Evolutionary conservation across 352 stramenopile genomes (phyloP), one percentile per base, ranked within the genome.

Genomic region (Globisporangium polare): DNA sequence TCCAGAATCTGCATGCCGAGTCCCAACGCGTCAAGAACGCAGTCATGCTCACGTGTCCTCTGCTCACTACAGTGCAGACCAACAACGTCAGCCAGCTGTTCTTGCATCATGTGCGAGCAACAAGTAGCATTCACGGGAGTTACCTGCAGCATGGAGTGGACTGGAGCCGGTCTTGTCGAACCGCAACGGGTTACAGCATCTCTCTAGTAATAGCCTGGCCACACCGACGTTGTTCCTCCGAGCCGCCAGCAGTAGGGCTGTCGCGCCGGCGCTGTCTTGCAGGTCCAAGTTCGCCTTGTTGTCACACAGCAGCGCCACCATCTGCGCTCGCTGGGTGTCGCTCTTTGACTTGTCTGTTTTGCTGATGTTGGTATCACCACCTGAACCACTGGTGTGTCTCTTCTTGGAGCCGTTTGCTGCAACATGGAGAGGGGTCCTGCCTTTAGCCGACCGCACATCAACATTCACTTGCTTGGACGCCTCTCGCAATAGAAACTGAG

Each of bases 401-500:
- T 8, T 69, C 60, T 22, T 50, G 52, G 68, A 53, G 62, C 73
- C 15, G 5, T 35, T 49, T 17, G 58, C 58, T 15, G 67, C 55
- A 18, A 88, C 43, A 58, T 91, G 82, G 46, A 91, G 60, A 3
- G 82, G 66, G 1, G 78, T 78, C 58, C 78, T 67, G 18, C 82
- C 76, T 72, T 88, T 85, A 0, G 80, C 22, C 12, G 79, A 85
- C 18, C 43, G 61, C 1, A 64, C 60, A 54, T 89, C 76, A 8
- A 88, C 26, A 15, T 76, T 46, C 2, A 73, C 54, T 0, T 50
- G 50, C 4, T 62, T 65, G 9, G 62, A 4, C 4, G 37, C 46
- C 2, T 67, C 39, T 17, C 50, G 58, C 5, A 89, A 17, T 17
- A 91, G 61, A 31, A 72, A 29, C 13, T 72, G 50, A 0, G 74